These are phyloP conservation scores for Neonectria neomacrospora DNA, from an alignment of 2,329 filamentous ascomycete genomes.

Conservation along the genomic window DNA sequence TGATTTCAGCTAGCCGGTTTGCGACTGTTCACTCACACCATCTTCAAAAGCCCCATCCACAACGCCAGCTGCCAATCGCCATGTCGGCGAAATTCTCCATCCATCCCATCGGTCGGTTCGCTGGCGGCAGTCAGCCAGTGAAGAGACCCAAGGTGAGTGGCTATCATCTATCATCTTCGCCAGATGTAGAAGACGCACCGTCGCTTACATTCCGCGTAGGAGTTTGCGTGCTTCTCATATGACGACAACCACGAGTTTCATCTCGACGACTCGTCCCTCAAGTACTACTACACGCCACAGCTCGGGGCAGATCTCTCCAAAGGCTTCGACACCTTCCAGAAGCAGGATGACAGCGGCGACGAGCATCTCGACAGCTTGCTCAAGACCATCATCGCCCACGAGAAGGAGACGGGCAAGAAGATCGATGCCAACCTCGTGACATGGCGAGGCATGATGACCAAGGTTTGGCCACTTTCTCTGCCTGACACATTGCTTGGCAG, in stretches of 20 bases:
- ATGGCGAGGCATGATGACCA: constrained; percentile 99
- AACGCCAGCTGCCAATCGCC: constrained; percentile 3
- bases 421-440: constrained; percentile 85
- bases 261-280: constrained; percentile 80
- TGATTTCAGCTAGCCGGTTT: background rate
- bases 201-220: constrained; percentile 59
- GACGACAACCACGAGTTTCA: constrained; percentile 83
- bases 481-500: background rate
- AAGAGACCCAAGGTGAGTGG: constrained; percentile 74
- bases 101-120: constrained; percentile 76
- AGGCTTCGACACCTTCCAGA: constrained; percentile 85
- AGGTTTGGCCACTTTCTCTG: constrained; percentile 63
- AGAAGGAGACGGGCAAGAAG: constrained; percentile 73
- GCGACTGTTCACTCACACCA: background rate
- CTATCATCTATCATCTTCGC: background rate
- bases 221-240: constrained; percentile 94
- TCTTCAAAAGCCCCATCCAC: background rate
- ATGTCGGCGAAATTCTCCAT: constrained; percentile 67
- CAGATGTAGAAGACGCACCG: background rate
- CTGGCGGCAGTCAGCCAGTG: constrained; percentile 74
- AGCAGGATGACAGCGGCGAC: constrained; percentile 83
- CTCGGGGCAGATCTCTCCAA: constrained; percentile 78
- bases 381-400: constrained; percentile 77
- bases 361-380: constrained; percentile 89
- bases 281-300: constrained; percentile 85